These are phyloP conservation scores for Chalciporus chontae DNA, from an alignment of 768 basidiomycete species.

Conservation along the genomic window DNA sequence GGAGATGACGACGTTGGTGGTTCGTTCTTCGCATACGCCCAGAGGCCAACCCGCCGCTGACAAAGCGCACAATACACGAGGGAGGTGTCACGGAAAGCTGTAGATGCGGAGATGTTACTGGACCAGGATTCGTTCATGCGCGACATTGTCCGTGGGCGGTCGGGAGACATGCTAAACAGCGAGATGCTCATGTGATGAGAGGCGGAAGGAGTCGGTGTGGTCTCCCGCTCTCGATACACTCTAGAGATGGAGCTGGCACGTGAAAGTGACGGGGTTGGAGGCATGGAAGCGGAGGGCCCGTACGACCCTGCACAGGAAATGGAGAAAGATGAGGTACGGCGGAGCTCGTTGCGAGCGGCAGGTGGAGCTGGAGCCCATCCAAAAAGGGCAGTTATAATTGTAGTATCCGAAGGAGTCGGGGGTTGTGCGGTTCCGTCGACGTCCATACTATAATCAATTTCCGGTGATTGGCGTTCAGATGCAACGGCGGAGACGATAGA, in stretches of 20 bases:
- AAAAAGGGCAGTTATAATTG: constrained; percentile 44
- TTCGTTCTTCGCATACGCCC: constrained; percentile 55
- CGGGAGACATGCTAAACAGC: constrained; percentile 13
- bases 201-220: constrained; percentile 21
- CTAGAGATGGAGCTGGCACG: constrained; percentile 31
- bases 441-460: constrained; percentile 18
- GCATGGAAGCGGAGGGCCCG: constrained; percentile 25
- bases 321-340: constrained; percentile 19
- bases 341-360: constrained; percentile 12
- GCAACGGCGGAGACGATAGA: constrained; percentile 39
- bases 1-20: constrained; percentile 1
- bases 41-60: constrained; percentile 75
- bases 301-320: constrained; percentile 25
- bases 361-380: constrained; percentile 43
- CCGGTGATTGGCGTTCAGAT: constrained; percentile 28
- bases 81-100: constrained; percentile 38
- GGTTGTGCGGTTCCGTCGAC: constrained; percentile 9
- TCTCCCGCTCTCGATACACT: constrained; percentile 15
- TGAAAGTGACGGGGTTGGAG: constrained; percentile 32
- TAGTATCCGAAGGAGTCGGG: constrained; percentile 34
- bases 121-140: constrained; percentile 7
- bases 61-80: constrained; percentile 67
- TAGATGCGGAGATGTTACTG: not conserved
- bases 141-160: constrained; percentile 6
- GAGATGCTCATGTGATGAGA: constrained; percentile 22